Evolutionary conservation across 2,329 filamentous ascomycete genomes (phyloP).

Genomic region (Ceratocystiopsis brevicomis): DNA sequence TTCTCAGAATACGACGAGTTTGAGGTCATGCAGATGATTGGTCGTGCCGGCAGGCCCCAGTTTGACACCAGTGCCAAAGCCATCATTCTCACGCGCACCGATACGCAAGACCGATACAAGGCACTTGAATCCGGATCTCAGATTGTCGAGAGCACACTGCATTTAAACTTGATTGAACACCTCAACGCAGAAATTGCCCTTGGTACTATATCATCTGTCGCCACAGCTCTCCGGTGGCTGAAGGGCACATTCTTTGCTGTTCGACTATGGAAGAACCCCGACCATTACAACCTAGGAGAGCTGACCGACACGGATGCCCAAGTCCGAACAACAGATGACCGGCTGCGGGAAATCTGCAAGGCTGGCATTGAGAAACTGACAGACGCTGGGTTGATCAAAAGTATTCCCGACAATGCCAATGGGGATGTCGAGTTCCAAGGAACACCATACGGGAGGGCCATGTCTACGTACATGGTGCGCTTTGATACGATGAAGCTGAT

Average conservation of each 20-base stretch:
- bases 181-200: slow-evolving; percentile 70
- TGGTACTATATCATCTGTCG: slow-evolving; percentile 46
- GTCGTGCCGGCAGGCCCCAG: slow-evolving; percentile 64
- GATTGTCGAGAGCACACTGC: slow-evolving; percentile 57
- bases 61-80: slow-evolving; percentile 61
- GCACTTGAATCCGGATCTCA: slow-evolving; percentile 56
- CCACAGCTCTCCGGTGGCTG: slow-evolving; percentile 56
- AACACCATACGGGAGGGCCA: slow-evolving; percentile 58
- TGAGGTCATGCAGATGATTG: slow-evolving; percentile 82
- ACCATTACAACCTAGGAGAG: slow-evolving; percentile 47
- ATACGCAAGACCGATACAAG: slow-evolving; percentile 48
- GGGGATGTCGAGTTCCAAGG: slow-evolving; percentile 28
- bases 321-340: slow-evolving; percentile 36
- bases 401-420: slow-evolving; percentile 13
- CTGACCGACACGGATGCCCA: slow-evolving; percentile 32
- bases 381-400: slow-evolving; percentile 33
- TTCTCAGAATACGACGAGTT: slow-evolving; percentile 59
- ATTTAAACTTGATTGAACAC: slow-evolving; percentile 64
- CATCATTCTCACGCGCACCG: slow-evolving; percentile 58
- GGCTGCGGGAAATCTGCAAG: slow-evolving; percentile 51
- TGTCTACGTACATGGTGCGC: slow-evolving; percentile 66
- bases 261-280: slow-evolving; percentile 50
- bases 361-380: slow-evolving; percentile 48
- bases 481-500: slow-evolving; percentile 64
- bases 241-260: slow-evolving; percentile 61